A percentile compares a stretch with the other conserved stretches of the same genome.
Conservation (phyloP, 2,329 filamentous ascomycete species). For the Xylaria polymorpha region DNA sequence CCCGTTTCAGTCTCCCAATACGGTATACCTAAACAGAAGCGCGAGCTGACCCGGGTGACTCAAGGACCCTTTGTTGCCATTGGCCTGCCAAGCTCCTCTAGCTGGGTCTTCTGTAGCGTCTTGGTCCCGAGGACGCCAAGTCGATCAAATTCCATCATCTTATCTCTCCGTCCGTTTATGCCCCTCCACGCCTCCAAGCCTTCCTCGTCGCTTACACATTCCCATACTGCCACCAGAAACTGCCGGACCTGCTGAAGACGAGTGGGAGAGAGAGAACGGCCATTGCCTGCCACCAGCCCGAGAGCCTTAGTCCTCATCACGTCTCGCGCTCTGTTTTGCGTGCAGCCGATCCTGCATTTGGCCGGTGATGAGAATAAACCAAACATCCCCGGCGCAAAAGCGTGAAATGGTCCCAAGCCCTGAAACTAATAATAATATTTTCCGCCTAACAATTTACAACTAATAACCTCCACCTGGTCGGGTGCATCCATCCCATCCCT, state of each 20-base stretch:
- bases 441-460: not conserved
- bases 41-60: slow-evolving; percentile 21
- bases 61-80: slow-evolving; percentile 13
- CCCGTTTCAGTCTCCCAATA: not conserved
- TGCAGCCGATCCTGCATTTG: slow-evolving; percentile 7
- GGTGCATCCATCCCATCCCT: not conserved
- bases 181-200: slow-evolving; percentile 26
- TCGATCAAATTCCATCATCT: slow-evolving; percentile 34
- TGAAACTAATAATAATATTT: slow-evolving; percentile 14
- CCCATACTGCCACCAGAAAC: not conserved
- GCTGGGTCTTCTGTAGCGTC: slow-evolving; percentile 5
- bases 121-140: slow-evolving; percentile 29
- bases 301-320: not conserved
- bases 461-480: not conserved
- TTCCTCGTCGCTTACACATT: slow-evolving; percentile 11
- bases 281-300: not conserved
- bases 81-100: slow-evolving; percentile 19
- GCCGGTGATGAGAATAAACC: slow-evolving; percentile 15
- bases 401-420: slow-evolving; percentile 15
- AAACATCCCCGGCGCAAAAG: slow-evolving; percentile 19
- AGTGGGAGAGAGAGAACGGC: not conserved
- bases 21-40: not conserved
- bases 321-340: not conserved
- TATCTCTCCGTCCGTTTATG: slow-evolving; percentile 28
- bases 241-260: not conserved